Base-by-base conservation (phyloP, 306 rosid genomes). In the Myrica gale region DNA sequence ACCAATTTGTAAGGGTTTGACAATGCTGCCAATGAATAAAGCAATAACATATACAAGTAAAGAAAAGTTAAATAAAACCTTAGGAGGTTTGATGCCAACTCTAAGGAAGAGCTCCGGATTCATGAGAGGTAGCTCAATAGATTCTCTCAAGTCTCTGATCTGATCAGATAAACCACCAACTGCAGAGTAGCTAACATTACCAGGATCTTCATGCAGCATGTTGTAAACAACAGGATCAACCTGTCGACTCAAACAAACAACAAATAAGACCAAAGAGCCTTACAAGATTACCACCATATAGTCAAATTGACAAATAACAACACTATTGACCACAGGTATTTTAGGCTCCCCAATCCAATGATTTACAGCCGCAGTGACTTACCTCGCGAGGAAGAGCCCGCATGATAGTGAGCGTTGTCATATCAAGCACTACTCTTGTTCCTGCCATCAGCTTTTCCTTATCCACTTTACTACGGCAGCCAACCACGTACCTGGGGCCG, bases 131-230 rank as follows among this genome's bases (percentile, higher is more conserved):
- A 95, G 80, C 79, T 95, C 99, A 69, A 95, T 89, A 15, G 96
- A 92, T 71, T 95, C 99, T 76, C 99, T 92, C 87, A 95, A 78
- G 68, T 95, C 99, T 85, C 99, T 89, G 68, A 95, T 92, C 88
- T 95, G 99, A 80, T 92, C 99, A 74, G 98, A 90, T 73, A 95
- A 85, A 65, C 99, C 99, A 70, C 99, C 99, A n/a, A 95, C 97
- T 6, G 96, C 99, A 17, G 99, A 95, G 86, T 95, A 95, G 82
- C 99, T 95, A 80, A 95, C 86, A 86, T 95, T 95, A 46, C 98
- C 99, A 2, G 97, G 99, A 81, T 95, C 98, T 84, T 95, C 98
- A 74, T 90, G 99, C 77, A 95, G 86, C 99, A 95, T 95, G 69
- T 95, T 95, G 73, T 95, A 95, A 60, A 95, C 96, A 46, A 89